phyloP scores from a whole-genome alignment of 2,329 filamentous ascomycete genomes.

The Penicillium brasilianum region DNA sequence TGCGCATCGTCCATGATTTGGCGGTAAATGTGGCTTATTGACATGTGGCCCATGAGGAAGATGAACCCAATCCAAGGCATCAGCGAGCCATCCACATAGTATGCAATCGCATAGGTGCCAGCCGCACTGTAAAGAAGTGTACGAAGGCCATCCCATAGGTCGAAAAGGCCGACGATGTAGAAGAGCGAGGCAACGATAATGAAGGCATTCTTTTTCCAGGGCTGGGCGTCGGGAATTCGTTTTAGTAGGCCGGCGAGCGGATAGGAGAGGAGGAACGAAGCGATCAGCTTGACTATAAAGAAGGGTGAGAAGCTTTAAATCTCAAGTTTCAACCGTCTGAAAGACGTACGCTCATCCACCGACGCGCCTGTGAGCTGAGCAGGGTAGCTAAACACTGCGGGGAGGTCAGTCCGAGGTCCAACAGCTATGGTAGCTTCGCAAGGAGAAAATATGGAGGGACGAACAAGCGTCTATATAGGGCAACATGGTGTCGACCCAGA shows the following conservation, averaged over 20 bases:
- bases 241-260: slow-evolving; percentile 88
- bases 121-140: slow-evolving; percentile 80
- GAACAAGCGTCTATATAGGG: slow-evolving; percentile 68
- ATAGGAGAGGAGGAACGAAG: slow-evolving; percentile 88
- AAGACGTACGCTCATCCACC: slow-evolving; percentile 63
- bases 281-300: slow-evolving; percentile 84
- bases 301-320: slow-evolving; percentile 7
- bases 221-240: slow-evolving; percentile 82
- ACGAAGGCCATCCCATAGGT: slow-evolving; percentile 82
- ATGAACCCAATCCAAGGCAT: slow-evolving; percentile 98
- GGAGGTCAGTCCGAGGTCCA: slow-evolving; percentile 25
- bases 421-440: slow-evolving; percentile 19
- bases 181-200: slow-evolving; percentile 81
- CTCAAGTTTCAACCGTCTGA: neutral
- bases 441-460: slow-evolving; percentile 20
- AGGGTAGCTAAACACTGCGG: slow-evolving; percentile 65
- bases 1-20: slow-evolving; percentile 71
- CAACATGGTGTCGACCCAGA: slow-evolving; percentile 56
- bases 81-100: slow-evolving; percentile 81
- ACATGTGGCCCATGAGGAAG: slow-evolving; percentile 96
- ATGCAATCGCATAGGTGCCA: slow-evolving; percentile 81
- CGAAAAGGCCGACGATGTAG: slow-evolving; percentile 91
- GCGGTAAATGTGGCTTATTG: slow-evolving; percentile 82
- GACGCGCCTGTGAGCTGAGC: slow-evolving; percentile 64
- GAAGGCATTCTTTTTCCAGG: slow-evolving; percentile 85